phyloP scores from a whole-genome alignment of 805 yeast species.

The Wickerhamiella shivajii region DNA sequence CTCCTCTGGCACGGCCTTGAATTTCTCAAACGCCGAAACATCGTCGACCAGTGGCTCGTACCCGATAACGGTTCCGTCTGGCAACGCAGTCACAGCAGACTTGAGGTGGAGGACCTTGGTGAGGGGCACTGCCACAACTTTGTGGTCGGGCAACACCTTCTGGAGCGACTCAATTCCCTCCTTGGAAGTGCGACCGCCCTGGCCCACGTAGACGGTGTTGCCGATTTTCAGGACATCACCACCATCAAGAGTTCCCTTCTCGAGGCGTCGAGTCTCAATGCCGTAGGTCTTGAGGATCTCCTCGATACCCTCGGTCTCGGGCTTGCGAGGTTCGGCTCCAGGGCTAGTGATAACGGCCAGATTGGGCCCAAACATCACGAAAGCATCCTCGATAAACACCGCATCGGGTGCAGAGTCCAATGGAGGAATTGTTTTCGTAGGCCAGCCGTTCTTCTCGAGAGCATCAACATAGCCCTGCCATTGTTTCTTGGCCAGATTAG shows the following conservation, averaged over 20 bases:
- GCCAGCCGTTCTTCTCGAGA: conserved; percentile 6
- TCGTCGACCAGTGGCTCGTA: conserved; percentile 7
- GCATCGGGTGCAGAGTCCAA: conserved; percentile 6
- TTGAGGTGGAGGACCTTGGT: conserved; percentile 8
- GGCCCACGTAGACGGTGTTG: conserved; percentile 6
- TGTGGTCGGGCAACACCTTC: conserved; percentile 5
- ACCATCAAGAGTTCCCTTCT: conserved; percentile 5
- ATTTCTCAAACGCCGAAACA: conserved; percentile 2
- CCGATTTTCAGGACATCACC: conserved; percentile 8
- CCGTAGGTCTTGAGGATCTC: conserved; percentile 1
- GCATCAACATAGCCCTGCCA: conserved; percentile 7
- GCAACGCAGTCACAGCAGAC: conserved; percentile 7
- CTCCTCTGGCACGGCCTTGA: conserved; percentile 6
- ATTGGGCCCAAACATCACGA: conserved; percentile 7
- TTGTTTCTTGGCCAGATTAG: conserved; percentile 2
- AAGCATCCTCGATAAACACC: conserved; percentile 7
- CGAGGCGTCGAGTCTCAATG: conserved; percentile 1
- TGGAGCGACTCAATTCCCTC: conserved; percentile 4
- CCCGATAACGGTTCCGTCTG: conserved; percentile 6
- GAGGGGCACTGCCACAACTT: conserved; percentile 6
- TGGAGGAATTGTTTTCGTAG: conserved; percentile 1
- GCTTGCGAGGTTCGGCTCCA: conserved; percentile 6
- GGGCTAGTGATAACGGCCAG: conserved; percentile 6
- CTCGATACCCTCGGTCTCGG: conserved; percentile 4
- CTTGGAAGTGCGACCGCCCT: conserved; percentile 5